Percentiles rank a stretch among this genome's conserved stretches.
phyloP scores from a whole-genome alignment of 2,329 filamentous ascomycete genomes.

The Aureobasidium vineae region DNA sequence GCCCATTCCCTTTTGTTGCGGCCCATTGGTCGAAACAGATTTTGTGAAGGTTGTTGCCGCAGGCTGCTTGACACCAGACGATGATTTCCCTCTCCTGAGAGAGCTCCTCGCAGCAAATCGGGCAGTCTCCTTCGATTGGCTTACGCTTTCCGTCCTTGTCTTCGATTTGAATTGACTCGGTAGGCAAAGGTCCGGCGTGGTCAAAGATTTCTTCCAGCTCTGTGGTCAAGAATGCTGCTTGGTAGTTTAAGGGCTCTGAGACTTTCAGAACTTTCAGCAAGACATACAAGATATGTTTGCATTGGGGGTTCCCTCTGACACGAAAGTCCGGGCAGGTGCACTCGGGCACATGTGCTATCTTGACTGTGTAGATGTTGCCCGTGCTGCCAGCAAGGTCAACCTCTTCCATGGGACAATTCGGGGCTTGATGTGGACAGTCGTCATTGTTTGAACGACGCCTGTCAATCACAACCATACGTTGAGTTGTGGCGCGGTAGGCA shows the following conservation, averaged over 20 bases:
- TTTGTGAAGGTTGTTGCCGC: constrained; percentile 62
- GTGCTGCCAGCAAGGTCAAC: constrained; percentile 60
- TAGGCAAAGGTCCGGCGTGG: constrained; percentile 53
- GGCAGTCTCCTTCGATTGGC: constrained; percentile 61
- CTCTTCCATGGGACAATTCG: constrained; percentile 50
- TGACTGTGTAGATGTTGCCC: constrained; percentile 61
- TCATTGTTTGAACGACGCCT: constrained; percentile 38
- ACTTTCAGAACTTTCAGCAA: constrained; percentile 59
- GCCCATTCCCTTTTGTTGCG: constrained; percentile 32
- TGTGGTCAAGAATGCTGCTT: constrained; percentile 58
- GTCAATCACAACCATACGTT: constrained; percentile 37
- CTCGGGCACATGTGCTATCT: constrained; percentile 51
- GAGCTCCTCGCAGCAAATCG: constrained; percentile 53
- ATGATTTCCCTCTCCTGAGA: constrained; percentile 39
- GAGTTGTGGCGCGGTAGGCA: constrained; percentile 35
- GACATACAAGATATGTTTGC: constrained; percentile 65
- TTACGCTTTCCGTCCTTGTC: constrained; percentile 55
- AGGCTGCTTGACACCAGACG: constrained; percentile 60
- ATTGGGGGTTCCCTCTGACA: constrained; percentile 52
- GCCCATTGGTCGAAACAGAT: constrained; percentile 57
- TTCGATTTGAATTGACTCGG: constrained; percentile 34
- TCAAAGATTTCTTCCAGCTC: constrained; percentile 59
- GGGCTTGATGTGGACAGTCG: constrained; percentile 42
- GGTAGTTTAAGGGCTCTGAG: constrained; percentile 56
- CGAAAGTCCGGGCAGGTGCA: constrained; percentile 36